Evolutionary conservation across 179 eudicot species (phyloP), one percentile per base, ranked within the genome.

Genomic region (Amaranthus tricolor): DNA sequence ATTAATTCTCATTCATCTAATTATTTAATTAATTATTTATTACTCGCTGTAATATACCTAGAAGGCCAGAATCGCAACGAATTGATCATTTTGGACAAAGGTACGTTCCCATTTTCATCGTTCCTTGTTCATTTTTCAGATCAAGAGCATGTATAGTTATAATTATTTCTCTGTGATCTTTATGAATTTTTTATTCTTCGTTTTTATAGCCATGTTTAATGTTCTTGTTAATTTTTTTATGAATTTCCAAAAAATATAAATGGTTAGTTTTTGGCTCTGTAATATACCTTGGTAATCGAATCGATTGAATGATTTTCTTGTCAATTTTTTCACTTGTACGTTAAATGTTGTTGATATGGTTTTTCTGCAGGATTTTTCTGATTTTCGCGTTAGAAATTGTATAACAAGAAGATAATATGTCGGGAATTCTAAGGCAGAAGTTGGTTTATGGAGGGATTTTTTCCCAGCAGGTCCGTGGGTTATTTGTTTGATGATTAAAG

Each of bases 401-500:
- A 6, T 31, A 31, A 48, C 1, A 54, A 19, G 8, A 50, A 57
- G 76, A 24, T 70, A 78, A 78, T 6, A 82, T 82, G 85, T 17
- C 66, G 71, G 74, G 82, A 49, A 75, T 78, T 78, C 10, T 82
- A 31, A 66, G 74, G 70, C 79, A 78, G 51, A 82, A 66, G 40
- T 40, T 71, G 70, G 71, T n/a, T 54, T 52, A 61, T 71, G 71
- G 78, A 73, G 76, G 76, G 40, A 31, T 31, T 16, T 49, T 59
- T 57, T 19, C 79, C 65, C 56, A 20, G 21, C n/a, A 62, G 83
- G 83, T 80, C 19, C 5, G 75, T 67, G 17, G 72, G 3, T 13
- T 68, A 49, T 67, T 2, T 11, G 2, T 19, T 2, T 49, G 9
- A 12, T 49, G 6, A 10, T 49, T 11, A 10, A 9, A 45, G 10